phyloP scores from a whole-genome alignment of 345 rosid genomes.

The Bruguiera gymnorhiza region DNA sequence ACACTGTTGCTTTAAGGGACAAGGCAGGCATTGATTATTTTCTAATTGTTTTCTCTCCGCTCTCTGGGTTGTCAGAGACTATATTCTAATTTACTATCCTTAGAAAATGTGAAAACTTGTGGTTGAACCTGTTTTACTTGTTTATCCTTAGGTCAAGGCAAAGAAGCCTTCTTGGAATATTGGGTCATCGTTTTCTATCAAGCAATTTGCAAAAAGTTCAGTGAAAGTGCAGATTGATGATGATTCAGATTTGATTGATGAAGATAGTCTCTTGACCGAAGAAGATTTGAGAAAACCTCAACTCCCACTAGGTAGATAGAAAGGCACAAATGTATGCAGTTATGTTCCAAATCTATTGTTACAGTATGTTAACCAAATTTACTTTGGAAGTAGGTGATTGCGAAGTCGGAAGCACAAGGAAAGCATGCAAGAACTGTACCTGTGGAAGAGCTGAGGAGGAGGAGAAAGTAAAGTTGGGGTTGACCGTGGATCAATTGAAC shows the following conservation, averaged over 20 bases:
- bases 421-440: conserved; percentile 92
- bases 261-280: conserved; percentile 84
- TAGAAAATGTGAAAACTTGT: not conserved
- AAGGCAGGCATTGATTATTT: too few species aligned
- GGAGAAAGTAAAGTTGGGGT: conserved; percentile 74
- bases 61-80: too few species aligned
- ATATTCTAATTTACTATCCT: too few species aligned
- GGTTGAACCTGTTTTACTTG: conserved; percentile 1
- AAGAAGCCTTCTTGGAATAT: conserved; percentile 81
- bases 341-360: not conserved
- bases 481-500: conserved; percentile 66
- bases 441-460: conserved; percentile 98
- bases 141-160: conserved; percentile 51
- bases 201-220: conserved; percentile 44
- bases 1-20: too few species aligned
- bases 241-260: conserved; percentile 87
- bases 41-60: too few species aligned
- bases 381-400: conserved; percentile 65
- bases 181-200: conserved; percentile 80
- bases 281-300: conserved; percentile 84
- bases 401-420: conserved; percentile 72
- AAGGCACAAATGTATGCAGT: not conserved
- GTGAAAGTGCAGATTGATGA: conserved; percentile 58
- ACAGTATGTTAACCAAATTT: not conserved
- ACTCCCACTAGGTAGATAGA: conserved; percentile 49